Percentiles rank a stretch among this genome's conserved stretches.
These are phyloP conservation scores for Yamadazyma mexicana DNA, from an alignment of 1,139 yeast genomes.

Conservation along the genomic window DNA sequence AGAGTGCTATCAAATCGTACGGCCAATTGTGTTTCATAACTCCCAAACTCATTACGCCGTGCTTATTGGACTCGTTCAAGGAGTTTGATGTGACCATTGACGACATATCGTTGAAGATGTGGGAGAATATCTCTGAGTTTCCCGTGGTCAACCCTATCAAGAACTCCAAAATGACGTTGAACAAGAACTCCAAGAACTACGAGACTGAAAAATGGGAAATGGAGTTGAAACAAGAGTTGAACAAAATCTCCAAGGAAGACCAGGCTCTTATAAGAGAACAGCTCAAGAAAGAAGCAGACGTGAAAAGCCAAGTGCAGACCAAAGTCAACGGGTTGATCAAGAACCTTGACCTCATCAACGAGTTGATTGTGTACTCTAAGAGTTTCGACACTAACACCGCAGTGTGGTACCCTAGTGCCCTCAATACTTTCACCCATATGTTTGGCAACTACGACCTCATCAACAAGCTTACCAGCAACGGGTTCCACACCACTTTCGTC, in stretches of 20 bases:
- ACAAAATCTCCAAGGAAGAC: constrained; percentile 78
- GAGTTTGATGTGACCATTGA: constrained; percentile 32
- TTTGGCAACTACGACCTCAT: constrained; percentile 38
- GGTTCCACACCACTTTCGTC: constrained; percentile 40
- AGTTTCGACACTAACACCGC: constrained; percentile 67
- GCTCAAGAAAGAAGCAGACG: constrained; percentile 55
- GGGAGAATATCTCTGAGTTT: constrained; percentile 72
- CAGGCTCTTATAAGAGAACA: constrained; percentile 61
- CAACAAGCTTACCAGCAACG: constrained; percentile 39
- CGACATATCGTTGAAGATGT: constrained; percentile 48
- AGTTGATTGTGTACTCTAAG: constrained; percentile 51
- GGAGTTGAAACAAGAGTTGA: constrained; percentile 70
- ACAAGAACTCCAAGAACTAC: constrained; percentile 76
- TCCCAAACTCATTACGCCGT: constrained; percentile 59
- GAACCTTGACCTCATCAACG: constrained; percentile 52
- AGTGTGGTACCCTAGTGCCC: constrained; percentile 61
- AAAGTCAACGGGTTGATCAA: constrained; percentile 42
- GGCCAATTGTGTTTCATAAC: constrained; percentile 71
- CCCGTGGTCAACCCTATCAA: constrained; percentile 53
- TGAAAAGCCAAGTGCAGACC: constrained; percentile 48
- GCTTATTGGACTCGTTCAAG: constrained; percentile 41
- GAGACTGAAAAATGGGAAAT: constrained; percentile 92
- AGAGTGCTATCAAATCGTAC: constrained; percentile 56
- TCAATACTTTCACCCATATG: constrained; percentile 26
- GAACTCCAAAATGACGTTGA: constrained; percentile 31